Percentiles rank a stretch among this genome's conserved stretches.
Conservation (phyloP, 2,329 filamentous ascomycete species). For the Chaetomium globosum region DNA sequence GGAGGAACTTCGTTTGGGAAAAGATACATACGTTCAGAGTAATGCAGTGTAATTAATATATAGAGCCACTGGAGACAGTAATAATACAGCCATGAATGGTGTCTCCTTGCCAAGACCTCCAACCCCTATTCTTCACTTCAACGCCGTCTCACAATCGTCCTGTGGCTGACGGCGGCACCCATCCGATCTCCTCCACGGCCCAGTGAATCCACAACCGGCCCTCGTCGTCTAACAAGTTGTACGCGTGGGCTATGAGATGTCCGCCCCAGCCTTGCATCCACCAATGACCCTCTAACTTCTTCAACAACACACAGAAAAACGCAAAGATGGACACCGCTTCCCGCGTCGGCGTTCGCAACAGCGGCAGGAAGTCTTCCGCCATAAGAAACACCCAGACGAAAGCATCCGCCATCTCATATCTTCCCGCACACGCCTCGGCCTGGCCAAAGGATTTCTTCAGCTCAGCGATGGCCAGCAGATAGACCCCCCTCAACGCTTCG, state of each 20-base stretch:
- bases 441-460: slow-evolving; percentile 8
- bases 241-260: slow-evolving; percentile 1
- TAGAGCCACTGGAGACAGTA: too few species aligned
- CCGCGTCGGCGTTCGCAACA: not conserved
- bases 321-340: slow-evolving; percentile 7
- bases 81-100: not conserved
- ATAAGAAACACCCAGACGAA: slow-evolving; percentile 5
- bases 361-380: slow-evolving; percentile 2
- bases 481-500: not conserved
- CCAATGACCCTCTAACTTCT: slow-evolving; percentile 9
- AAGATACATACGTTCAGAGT: not conserved
- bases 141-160: not conserved
- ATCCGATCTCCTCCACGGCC: slow-evolving; percentile 6
- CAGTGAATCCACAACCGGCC: slow-evolving; percentile 10
- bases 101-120: not conserved
- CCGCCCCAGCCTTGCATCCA: slow-evolving; percentile 10
- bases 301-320: slow-evolving; percentile 7
- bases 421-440: not conserved
- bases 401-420: slow-evolving; percentile 8
- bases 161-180: not conserved
- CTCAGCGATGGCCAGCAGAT: not conserved
- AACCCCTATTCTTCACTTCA: not conserved
- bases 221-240: slow-evolving; percentile 6
- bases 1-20: not conserved
- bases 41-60: not conserved